Base-by-base conservation (phyloP, 176 grass and related monocot species). In the Musa beccarii region DNA sequence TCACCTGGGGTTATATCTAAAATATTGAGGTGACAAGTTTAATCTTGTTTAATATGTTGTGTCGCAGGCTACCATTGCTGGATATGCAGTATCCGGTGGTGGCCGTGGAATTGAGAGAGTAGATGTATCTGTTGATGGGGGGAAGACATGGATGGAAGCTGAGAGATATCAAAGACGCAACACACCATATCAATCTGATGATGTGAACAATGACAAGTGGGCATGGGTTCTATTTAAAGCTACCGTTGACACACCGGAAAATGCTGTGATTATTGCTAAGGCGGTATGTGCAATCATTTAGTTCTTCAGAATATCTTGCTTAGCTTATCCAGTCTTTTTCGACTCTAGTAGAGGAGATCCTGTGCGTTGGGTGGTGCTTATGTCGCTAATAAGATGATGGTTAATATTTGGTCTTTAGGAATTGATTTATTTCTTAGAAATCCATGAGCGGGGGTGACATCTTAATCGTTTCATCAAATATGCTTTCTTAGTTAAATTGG, bases 141-240 rank as follows among this genome's bases (percentile, higher is more conserved):
- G 85, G 14, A 82, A 83, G 80, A 83, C 80, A 53, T 87, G 85
- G 85, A 70, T 87, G 63, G 85, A 83, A 82, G 85, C 85, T 71
- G 67, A 72, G 52, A 82, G 54, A 63, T 70, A 61, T 69, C 85
- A 87, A 54, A 87, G 79, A 23, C 24, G 75, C 67, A 54, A 75
- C 12, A 50, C 66, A n/a, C 55, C 77, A 75, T 87, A 83, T 72
- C 59, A 69, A 67, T 22, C 85, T 75, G 75, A 75, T 79, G 85
- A 86, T 82, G 21, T 82, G 49, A 75, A 34, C 69, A 76, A 54
- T 49, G 85, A 83, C 83, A 87, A 87, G 66, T 87, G 85, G 85
- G 85, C 85, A n/a, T 87, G 85, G 85, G 85, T 83, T 34, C 78
- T 87, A 3, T 87, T 87, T 59, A 83, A 83, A 16, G 76, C 80